Conservation (phyloP, 2,329 filamentous ascomycete genomes). For the Capronia coronata region DNA sequence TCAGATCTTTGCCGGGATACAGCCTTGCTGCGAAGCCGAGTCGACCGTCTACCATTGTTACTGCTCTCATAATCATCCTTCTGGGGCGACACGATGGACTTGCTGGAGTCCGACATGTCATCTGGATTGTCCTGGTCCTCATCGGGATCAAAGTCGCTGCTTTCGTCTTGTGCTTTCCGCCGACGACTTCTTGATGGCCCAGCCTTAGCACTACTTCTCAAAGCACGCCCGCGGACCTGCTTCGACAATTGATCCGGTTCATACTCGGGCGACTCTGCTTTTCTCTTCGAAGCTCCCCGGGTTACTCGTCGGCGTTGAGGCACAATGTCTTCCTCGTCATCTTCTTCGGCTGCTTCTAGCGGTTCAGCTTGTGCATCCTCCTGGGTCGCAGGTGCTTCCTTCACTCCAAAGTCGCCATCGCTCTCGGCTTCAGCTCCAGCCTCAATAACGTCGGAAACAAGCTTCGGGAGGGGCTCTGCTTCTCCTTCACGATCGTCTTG, state of each 20-base stretch:
- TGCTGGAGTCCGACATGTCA: constrained; percentile 48
- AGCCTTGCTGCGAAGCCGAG: constrained; percentile 44
- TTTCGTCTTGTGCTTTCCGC: constrained; percentile 47
- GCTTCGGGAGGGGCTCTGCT: constrained; percentile 27
- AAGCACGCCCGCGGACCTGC: constrained; percentile 33
- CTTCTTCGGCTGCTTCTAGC: constrained; percentile 38
- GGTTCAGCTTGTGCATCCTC: constrained; percentile 39
- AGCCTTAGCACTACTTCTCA: constrained; percentile 30
- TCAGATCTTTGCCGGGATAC: constrained; percentile 44
- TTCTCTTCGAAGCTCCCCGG: constrained; percentile 30
- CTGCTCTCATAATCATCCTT: constrained; percentile 45
- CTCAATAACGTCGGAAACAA: constrained; percentile 22
- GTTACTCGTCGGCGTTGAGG: constrained; percentile 42
- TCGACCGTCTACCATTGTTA: constrained; percentile 45
- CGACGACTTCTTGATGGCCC: constrained; percentile 40
- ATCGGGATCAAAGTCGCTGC: constrained; percentile 58
- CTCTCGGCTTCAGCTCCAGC: constrained; percentile 25
- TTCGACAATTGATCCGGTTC: constrained; percentile 28
- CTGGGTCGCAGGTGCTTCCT: constrained; percentile 35
- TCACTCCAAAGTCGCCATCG: constrained; percentile 11
- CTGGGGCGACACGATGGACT: constrained; percentile 40
- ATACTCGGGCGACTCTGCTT: constrained; percentile 32
- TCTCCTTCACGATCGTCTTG: constrained; percentile 28
- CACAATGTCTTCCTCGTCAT: constrained; percentile 54
- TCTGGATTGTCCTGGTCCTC: constrained; percentile 53